Evolutionary conservation across 805 yeast species (phyloP).

Genomic region (Starmerella apis): DNA sequence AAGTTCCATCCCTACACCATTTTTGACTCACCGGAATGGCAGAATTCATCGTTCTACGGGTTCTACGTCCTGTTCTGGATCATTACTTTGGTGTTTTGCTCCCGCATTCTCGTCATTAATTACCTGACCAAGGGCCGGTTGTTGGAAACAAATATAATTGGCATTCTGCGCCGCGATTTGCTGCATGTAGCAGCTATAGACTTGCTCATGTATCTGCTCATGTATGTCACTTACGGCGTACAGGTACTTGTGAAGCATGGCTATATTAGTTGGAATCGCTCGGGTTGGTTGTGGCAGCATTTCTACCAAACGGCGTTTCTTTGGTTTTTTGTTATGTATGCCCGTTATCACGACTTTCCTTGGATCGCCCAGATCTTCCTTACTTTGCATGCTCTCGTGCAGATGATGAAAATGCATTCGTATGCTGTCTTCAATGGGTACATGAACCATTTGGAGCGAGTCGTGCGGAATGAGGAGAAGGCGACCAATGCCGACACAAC

Average conservation of each 20-base stretch:
- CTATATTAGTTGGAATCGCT: constrained; percentile 46
- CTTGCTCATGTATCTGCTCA: constrained; percentile 56
- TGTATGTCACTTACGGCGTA: constrained; percentile 49
- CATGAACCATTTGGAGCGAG: constrained; percentile 35
- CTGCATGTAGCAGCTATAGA: constrained; percentile 65
- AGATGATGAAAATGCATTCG: constrained; percentile 92
- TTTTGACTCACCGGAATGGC: constrained; percentile 28
- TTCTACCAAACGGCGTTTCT: constrained; percentile 48
- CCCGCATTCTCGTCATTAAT: constrained; percentile 45
- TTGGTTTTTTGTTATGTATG: constrained; percentile 43
- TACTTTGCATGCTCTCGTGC: constrained; percentile 71
- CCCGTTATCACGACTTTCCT: constrained; percentile 51
- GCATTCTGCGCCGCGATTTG: constrained; percentile 50
- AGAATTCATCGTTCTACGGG: constrained; percentile 48
- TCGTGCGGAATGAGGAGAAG: constrained; percentile 7
- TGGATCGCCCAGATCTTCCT: constrained; percentile 89
- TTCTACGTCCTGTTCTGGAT: constrained; percentile 52
- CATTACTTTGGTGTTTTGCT: constrained; percentile 22
- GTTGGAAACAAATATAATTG: constrained; percentile 45
- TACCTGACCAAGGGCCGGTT: constrained; percentile 39
- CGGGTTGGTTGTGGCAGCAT: constrained; percentile 57
- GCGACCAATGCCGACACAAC: constrained; percentile 1
- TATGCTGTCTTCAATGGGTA: constrained; percentile 88
- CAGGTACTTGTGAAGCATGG: constrained; percentile 45
- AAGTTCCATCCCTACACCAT: constrained; percentile 24